Conservation (phyloP, 1,284 basidiomycete genomes). For the Ceratobasidium sp. region DNA sequence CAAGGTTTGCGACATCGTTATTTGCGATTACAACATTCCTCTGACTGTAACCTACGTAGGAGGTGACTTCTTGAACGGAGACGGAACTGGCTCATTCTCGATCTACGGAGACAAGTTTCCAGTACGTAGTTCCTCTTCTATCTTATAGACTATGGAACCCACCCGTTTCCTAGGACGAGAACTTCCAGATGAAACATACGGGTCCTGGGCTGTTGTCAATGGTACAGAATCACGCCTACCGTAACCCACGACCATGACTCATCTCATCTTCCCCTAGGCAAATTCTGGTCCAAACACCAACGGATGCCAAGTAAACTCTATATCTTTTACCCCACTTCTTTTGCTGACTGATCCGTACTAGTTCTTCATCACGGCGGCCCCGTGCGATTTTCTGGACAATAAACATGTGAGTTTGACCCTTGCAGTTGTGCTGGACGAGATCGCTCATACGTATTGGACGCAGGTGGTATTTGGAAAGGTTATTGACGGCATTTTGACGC, state of each 20-base stretch:
- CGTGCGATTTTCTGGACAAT: constrained; percentile 93
- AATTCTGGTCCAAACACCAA: constrained; percentile 95
- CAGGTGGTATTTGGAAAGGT: constrained; percentile 88
- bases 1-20: constrained; percentile 69
- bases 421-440: too few relatives aligned
- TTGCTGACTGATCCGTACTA: constrained; percentile 57
- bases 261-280: constrained; percentile 67
- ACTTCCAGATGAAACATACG: constrained; percentile 91
- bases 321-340: not conserved
- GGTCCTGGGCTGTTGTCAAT: constrained; percentile 88
- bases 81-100: constrained; percentile 94
- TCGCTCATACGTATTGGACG: not conserved
- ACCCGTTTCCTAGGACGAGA: constrained; percentile 81
- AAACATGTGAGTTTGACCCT: constrained; percentile 72
- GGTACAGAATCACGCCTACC: constrained; percentile 62
- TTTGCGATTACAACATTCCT: not conserved
- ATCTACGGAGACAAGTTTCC: constrained; percentile 96
- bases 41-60: constrained; percentile 61
- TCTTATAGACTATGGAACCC: not conserved
- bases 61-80: constrained; percentile 89
- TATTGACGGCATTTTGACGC: constrained; percentile 88
- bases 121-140: constrained; percentile 61
- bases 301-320: constrained; percentile 81
- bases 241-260: constrained; percentile 30
- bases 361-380: constrained; percentile 97